These are phyloP conservation scores for Camellia oleifera DNA, from an alignment of 179 eudicot genomes.

Conservation along the genomic window DNA sequence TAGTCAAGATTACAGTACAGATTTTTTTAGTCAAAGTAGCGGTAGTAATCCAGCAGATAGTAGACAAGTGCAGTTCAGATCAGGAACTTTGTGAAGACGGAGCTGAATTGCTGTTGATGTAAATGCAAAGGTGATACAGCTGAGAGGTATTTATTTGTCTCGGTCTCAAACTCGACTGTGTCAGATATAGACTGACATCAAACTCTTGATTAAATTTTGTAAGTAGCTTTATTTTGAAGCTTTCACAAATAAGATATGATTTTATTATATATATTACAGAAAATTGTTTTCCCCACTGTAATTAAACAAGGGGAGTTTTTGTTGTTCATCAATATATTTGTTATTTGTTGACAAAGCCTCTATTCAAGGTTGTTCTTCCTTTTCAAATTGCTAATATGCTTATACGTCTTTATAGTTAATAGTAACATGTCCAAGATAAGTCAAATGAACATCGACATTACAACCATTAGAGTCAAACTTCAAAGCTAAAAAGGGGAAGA, in stretches of 20 bases:
- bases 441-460: no score
- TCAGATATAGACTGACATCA: background rate
- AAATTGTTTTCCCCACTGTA: conserved; percentile 10
- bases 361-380: background rate
- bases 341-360: background rate
- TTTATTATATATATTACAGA: background rate
- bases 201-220: conserved; percentile 21
- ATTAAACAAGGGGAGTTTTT: conserved; percentile 7
- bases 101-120: conserved; percentile 10
- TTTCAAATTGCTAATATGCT: background rate
- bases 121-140: conserved; percentile 1
- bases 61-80: background rate
- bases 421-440: no score
- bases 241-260: background rate
- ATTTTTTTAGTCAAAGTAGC: conserved; percentile 47
- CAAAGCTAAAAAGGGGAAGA: no score
- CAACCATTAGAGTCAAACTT: no score
- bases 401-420: background rate
- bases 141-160: conserved; percentile 6
- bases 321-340: conserved; percentile 5
- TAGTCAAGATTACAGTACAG: conserved; percentile 62
- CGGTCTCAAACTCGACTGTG: background rate
- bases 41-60: conserved; percentile 9
- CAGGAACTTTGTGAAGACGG: background rate
- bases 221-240: conserved; percentile 15